A percentile compares a stretch with the other conserved stretches of the same genome.
These are phyloP conservation scores for Emydomyces testavorans DNA, from an alignment of 2,329 filamentous ascomycete genomes.

Conservation along the genomic window DNA sequence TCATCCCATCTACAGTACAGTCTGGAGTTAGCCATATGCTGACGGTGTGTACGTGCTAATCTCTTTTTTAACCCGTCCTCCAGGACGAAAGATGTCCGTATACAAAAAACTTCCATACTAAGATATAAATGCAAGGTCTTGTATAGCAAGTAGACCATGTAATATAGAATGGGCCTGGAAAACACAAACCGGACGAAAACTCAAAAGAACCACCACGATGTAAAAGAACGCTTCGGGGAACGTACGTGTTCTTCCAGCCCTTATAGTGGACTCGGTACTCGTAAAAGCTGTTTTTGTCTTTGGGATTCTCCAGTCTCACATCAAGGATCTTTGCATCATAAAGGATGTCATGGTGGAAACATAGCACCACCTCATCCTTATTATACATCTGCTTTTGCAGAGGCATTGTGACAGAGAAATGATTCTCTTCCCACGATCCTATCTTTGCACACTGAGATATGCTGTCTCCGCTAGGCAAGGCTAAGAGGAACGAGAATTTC, in stretches of 20 bases:
- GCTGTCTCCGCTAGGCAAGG: too few relatives aligned
- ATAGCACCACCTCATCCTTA: slow-evolving; percentile 84
- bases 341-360: slow-evolving; percentile 92
- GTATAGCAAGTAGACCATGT: too few relatives aligned
- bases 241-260: slow-evolving; percentile 94
- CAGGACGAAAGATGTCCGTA: too few relatives aligned
- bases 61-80: too few relatives aligned
- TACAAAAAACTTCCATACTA: too few relatives aligned
- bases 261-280: slow-evolving; percentile 97
- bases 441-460: not conserved
- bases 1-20: slow-evolving; percentile 70
- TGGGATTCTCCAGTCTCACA: slow-evolving; percentile 49
- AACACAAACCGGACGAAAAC: too few relatives aligned
- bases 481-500: too few relatives aligned
- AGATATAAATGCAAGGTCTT: too few relatives aligned
- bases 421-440: not conserved
- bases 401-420: slow-evolving; percentile 26
- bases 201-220: not conserved
- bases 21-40: not conserved
- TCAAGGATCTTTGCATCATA: slow-evolving; percentile 97
- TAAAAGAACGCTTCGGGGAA: slow-evolving; percentile 21
- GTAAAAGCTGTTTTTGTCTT: slow-evolving; percentile 61
- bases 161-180: too few relatives aligned
- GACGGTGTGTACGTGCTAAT: too few relatives aligned
- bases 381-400: slow-evolving; percentile 43